Evolutionary conservation across 139 green algal species (phyloP).

Genomic region (Mesotaenium endlicherianum): DNA sequence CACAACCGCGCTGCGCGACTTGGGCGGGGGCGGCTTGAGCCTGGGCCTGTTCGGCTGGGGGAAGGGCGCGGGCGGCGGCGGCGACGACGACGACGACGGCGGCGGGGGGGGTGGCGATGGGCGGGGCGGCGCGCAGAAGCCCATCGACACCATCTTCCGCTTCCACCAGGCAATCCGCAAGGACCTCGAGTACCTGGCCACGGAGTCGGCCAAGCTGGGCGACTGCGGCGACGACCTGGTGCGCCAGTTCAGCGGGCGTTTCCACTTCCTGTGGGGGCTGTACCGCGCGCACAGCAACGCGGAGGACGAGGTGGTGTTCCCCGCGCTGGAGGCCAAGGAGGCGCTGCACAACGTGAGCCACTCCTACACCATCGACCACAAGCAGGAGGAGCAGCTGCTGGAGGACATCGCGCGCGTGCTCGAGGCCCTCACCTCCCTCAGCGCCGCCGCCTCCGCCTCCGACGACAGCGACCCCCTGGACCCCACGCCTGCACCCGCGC

Average conservation of each 20-base stretch:
- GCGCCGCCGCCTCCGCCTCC: neutral
- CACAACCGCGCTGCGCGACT: no score
- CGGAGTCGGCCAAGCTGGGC: constrained; percentile 58
- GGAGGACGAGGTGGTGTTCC: constrained; percentile 98
- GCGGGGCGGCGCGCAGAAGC: no score
- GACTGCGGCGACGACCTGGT: constrained; percentile 48
- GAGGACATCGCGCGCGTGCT: constrained; percentile 61
- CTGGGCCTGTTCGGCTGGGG: no score
- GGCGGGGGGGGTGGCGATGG: no score
- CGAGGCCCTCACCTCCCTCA: neutral
- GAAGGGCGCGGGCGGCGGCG: no score
- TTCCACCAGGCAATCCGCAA: constrained; percentile 75
- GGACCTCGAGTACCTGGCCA: constrained; percentile 82
- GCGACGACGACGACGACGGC: no score
- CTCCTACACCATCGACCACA: constrained; percentile 94
- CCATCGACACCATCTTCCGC: constrained; percentile 98
- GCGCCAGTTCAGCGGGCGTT: constrained; percentile 80
- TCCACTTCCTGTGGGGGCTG: constrained; percentile 85
- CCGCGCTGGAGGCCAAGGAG: constrained; percentile 92
- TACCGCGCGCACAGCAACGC: constrained; percentile 74
- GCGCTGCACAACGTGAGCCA: constrained; percentile 89
- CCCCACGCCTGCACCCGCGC: no score
- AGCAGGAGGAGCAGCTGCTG: constrained; percentile 89
- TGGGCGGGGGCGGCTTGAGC: no score
- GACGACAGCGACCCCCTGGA: neutral